A percentile compares a stretch with the other conserved stretches of the same genome.
Evolutionary conservation across 148 eudicot genomes (phyloP).

Genomic region (Linanthus parryae): DNA sequence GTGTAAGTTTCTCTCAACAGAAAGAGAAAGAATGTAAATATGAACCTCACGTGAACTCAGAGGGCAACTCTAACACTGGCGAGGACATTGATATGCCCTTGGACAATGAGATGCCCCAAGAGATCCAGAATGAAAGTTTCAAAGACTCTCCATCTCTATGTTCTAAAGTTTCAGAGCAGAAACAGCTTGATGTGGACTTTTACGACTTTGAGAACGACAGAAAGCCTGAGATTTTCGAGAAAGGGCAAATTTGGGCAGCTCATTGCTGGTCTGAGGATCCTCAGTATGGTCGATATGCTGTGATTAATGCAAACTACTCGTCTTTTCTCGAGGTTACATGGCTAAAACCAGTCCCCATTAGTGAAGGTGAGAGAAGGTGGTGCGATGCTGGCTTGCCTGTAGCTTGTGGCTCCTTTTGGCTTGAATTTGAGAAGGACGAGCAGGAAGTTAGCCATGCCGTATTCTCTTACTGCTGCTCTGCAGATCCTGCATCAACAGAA

Average conservation of each 20-base stretch:
- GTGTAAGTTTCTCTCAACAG: too few species aligned
- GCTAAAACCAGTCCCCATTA: slow-evolving; percentile 45
- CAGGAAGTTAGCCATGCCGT: slow-evolving; percentile 1
- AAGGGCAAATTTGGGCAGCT: slow-evolving; percentile 58
- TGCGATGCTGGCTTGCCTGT: slow-evolving; percentile 50
- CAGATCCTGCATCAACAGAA: slow-evolving; percentile 21
- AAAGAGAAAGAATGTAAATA: too few species aligned
- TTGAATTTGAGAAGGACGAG: slow-evolving; percentile 18
- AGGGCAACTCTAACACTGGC: too few species aligned
- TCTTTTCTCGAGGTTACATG: slow-evolving; percentile 30
- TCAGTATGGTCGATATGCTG: slow-evolving; percentile 36
- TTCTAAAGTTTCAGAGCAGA: neutral
- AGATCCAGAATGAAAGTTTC: slow-evolving; percentile 14
- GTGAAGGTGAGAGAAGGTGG: slow-evolving; percentile 41
- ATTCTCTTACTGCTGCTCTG: slow-evolving; percentile 23
- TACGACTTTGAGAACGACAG: slow-evolving; percentile 25
- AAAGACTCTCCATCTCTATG: slow-evolving; percentile 15
- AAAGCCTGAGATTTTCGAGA: slow-evolving; percentile 24
- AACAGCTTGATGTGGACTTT: slow-evolving; percentile 19
- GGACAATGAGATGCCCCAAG: too few species aligned
- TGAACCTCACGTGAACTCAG: too few species aligned
- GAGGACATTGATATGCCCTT: too few species aligned
- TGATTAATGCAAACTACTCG: slow-evolving; percentile 17
- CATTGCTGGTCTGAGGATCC: slow-evolving; percentile 27
- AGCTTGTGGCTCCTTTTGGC: slow-evolving; percentile 47